Evolutionary conservation across 1,284 basidiomycete species (phyloP).

Genomic region (Thecaphora thlaspeos): DNA sequence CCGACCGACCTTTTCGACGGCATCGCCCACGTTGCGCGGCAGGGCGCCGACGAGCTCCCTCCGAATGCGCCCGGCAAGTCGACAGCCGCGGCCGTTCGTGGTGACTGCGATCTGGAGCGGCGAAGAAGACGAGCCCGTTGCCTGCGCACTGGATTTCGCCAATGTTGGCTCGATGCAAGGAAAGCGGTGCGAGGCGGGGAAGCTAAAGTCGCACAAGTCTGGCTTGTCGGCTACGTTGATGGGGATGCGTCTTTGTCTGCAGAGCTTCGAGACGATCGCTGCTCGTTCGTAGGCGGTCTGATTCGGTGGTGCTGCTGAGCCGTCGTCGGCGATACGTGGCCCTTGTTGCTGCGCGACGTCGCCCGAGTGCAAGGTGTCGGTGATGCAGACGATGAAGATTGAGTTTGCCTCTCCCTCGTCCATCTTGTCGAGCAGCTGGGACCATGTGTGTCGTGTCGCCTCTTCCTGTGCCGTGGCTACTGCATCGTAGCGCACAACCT

Average conservation of each 20-base stretch:
- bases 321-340: too few relatives aligned
- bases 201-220: slow-evolving; percentile 82
- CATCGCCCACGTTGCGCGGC: slow-evolving; percentile 72
- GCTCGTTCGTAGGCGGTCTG: slow-evolving; percentile 23
- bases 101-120: slow-evolving; percentile 83
- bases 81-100: slow-evolving; percentile 87
- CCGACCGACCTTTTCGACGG: slow-evolving; percentile 74
- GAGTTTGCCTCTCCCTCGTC: slow-evolving; percentile 14
- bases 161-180: slow-evolving; percentile 41
- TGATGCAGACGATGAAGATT: slow-evolving; percentile 54
- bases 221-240: slow-evolving; percentile 86
- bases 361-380: slow-evolving; percentile 48
- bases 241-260: slow-evolving; percentile 64
- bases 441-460: slow-evolving; percentile 2
- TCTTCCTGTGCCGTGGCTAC: background rate
- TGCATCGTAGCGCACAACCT: background rate
- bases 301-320: too few relatives aligned
- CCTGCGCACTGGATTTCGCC: background rate
- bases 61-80: slow-evolving; percentile 75
- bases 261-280: slow-evolving; percentile 35
- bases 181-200: slow-evolving; percentile 84
- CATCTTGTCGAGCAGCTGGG: slow-evolving; percentile 10
- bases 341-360: slow-evolving; percentile 6
- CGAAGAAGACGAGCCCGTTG: slow-evolving; percentile 32
- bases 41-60: slow-evolving; percentile 78